Evolutionary conservation across 2,329 filamentous ascomycete species (phyloP).

Genomic region (Aspergillus transmontanensis): DNA sequence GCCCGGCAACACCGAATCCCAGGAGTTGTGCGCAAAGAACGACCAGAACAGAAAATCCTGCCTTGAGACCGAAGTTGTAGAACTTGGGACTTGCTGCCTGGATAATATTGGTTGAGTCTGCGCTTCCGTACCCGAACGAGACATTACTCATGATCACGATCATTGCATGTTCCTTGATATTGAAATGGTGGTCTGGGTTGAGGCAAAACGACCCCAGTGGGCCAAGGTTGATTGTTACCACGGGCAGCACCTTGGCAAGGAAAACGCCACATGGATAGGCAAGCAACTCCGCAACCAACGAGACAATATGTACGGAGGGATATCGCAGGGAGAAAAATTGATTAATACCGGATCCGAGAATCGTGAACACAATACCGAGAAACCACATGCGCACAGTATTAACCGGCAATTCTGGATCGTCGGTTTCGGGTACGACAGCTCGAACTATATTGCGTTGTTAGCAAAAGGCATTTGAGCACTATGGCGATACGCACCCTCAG

Average conservation of each 20-base stretch:
- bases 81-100: constrained; percentile 43
- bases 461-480: neutral
- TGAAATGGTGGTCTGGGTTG: constrained; percentile 49
- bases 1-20: constrained; percentile 44
- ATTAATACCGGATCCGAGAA: constrained; percentile 51
- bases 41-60: constrained; percentile 42
- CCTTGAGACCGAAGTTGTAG: constrained; percentile 45
- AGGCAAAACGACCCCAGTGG: constrained; percentile 26
- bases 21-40: constrained; percentile 43
- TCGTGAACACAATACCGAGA: constrained; percentile 44
- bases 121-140: constrained; percentile 50
- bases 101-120: constrained; percentile 51
- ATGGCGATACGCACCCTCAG: constrained; percentile 19
- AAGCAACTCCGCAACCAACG: constrained; percentile 49
- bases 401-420: constrained; percentile 30
- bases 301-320: constrained; percentile 49
- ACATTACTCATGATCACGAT: constrained; percentile 55
- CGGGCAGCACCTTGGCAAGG: constrained; percentile 43
- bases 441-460: constrained; percentile 18
- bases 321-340: constrained; percentile 53
- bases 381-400: constrained; percentile 45
- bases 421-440: constrained; percentile 32
- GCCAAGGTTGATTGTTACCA: constrained; percentile 30
- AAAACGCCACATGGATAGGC: constrained; percentile 47
- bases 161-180: constrained; percentile 52